A percentile compares a stretch with the other conserved stretches of the same genome.
phyloP scores from a whole-genome alignment of 225 moss, liverwort and hornwort species.

The Asterella californica region DNA sequence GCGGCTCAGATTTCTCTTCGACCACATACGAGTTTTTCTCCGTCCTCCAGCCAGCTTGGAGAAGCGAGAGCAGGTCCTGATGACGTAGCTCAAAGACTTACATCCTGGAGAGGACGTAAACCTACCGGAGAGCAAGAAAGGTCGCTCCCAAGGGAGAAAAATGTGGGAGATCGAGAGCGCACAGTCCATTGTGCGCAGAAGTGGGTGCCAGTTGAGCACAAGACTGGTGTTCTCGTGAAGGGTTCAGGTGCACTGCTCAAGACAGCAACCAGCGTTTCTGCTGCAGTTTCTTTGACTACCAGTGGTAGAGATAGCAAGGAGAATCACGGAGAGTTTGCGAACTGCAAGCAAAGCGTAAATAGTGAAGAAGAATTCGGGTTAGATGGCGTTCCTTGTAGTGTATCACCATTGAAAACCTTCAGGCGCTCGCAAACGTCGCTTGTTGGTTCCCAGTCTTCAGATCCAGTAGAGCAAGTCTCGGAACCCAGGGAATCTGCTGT shows the following conservation, averaged over 20 bases:
- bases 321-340: constrained; percentile 3
- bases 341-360: constrained; percentile 1
- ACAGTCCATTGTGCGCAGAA: constrained; percentile 25
- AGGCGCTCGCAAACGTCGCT: constrained; percentile 24
- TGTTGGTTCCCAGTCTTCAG: constrained; percentile 4
- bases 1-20: constrained; percentile 15
- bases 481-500: constrained; percentile 3
- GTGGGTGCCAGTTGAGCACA: constrained; percentile 46
- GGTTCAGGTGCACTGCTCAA: constrained; percentile 7
- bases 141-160: constrained; percentile 23
- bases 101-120: constrained; percentile 27
- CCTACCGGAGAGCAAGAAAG: constrained; percentile 34
- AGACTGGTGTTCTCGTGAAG: constrained; percentile 20
- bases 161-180: constrained; percentile 24
- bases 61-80: constrained; percentile 29
- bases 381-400: constrained; percentile 20
- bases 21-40: constrained; percentile 6
- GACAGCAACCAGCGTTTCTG: constrained; percentile 10
- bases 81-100: constrained; percentile 24
- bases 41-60: constrained; percentile 7
- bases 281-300: not conserved
- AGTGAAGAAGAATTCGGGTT: not conserved
- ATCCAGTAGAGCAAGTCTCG: not conserved
- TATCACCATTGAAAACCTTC: constrained; percentile 23
- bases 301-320: constrained; percentile 17